Conservation (phyloP, 2,329 filamentous ascomycete genomes). For the Aspergillus sergii region DNA sequence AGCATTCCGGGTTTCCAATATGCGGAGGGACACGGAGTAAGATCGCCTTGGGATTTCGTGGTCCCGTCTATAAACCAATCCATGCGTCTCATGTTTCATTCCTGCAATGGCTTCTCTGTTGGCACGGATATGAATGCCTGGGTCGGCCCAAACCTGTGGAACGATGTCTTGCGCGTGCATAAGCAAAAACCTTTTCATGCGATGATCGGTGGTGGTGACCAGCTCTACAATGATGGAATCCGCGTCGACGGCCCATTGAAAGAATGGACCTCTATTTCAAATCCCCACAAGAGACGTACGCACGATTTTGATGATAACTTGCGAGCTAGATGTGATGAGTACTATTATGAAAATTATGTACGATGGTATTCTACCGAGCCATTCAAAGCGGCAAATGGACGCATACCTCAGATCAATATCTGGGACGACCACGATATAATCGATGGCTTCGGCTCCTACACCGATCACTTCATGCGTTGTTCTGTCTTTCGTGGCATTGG, state of each 20-base stretch:
- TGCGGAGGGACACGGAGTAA: constrained; percentile 58
- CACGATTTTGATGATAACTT: constrained; percentile 68
- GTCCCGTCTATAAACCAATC: constrained; percentile 63
- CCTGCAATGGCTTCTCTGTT: constrained; percentile 69
- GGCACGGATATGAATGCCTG: constrained; percentile 66
- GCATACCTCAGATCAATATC: constrained; percentile 66
- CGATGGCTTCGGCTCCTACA: constrained; percentile 68
- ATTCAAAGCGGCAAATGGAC: constrained; percentile 62
- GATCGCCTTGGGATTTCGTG: constrained; percentile 55
- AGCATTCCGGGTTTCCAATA: constrained; percentile 68
- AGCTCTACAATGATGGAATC: constrained; percentile 78
- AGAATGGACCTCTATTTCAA: constrained; percentile 62
- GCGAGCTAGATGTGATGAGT: constrained; percentile 61
- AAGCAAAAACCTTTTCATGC: constrained; percentile 63
- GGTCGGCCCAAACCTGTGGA: constrained; percentile 65
- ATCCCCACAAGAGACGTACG: constrained; percentile 61
- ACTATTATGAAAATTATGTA: constrained; percentile 64
- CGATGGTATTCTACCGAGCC: constrained; percentile 70
- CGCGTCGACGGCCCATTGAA: constrained; percentile 80
- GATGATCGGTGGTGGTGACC: constrained; percentile 89
- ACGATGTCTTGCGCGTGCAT: constrained; percentile 65
- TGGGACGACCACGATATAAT: constrained; percentile 71
- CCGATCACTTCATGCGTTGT: constrained; percentile 68
- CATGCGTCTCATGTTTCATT: constrained; percentile 71
- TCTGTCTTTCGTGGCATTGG: constrained; percentile 67